Base-by-base conservation (phyloP, 441 rosid genomes). In the Oxalis stricta region DNA sequence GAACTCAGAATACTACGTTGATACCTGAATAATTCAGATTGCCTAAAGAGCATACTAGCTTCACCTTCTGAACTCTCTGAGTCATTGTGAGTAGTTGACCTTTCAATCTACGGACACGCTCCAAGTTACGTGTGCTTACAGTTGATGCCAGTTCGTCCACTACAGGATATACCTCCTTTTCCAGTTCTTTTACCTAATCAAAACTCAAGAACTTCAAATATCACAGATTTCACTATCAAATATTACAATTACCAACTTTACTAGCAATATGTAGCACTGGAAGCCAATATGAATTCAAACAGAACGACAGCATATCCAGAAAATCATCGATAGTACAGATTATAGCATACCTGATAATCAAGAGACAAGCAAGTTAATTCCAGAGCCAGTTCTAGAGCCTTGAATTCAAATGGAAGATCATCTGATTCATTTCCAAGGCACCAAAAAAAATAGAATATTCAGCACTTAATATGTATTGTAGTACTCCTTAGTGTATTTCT, bases 11-110 rank as follows among this genome's bases (percentile, higher is more conserved):
- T 9, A 44, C 36, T 61, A 42, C n/a, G 17, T n/a, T 13, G 40
- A n/a, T n/a, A n/a, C n/a, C 12, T 58, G 40, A 18, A 53, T 38
- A 43, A 5, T 16, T 1, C 38, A 4, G 29, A 15, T 33, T 3
- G 37, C 11, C 43, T 15, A 30, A 18, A 47, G 58, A 50, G 11
- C 46, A 34, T 3, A 34, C 44, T 34, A 39, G 24, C 20, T 48
- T 50, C 48, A 91, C 98, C 96, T 86, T 91, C 67, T 91, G 99
- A 60, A 86, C 99, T 60, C 83, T 74, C 64, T 83, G 95, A 38
- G 91, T 86, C 75, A 91, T 56, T 33, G 87, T 70, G 48, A 91
- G 93, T 46, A 83, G 95, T 26, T 81, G 85, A 21, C 96, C 96
- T 71, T 89, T 85, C 54, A 82, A 69, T 60, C 94, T 71, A 2